These are phyloP conservation scores for Perilla frutescens DNA, from an alignment of 257 asterid species.

Conservation along the genomic window DNA sequence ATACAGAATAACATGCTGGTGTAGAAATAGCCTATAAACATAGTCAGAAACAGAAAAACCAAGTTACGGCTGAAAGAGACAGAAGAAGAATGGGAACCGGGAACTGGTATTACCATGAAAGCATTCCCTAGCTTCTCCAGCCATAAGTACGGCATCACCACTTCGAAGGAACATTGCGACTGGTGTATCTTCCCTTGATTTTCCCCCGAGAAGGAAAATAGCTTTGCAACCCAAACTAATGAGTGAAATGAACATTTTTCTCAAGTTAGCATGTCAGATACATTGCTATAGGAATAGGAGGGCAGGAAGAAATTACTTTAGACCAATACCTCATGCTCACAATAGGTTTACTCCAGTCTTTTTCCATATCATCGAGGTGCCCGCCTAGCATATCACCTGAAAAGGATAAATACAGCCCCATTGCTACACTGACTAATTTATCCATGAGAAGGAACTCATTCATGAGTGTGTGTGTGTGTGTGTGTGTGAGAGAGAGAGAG, in stretches of 20 bases:
- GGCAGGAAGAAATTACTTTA: neutral
- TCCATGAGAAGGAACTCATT: neutral
- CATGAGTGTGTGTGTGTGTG: neutral
- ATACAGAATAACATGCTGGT: neutral
- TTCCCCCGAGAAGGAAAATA: slow-evolving; percentile 93
- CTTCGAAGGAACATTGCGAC: slow-evolving; percentile 88
- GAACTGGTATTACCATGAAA: slow-evolving; percentile 69
- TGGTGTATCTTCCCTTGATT: slow-evolving; percentile 78
- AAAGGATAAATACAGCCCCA: slow-evolving; percentile 25
- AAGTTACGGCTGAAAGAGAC: neutral
- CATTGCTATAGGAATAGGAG: slow-evolving; percentile 3
- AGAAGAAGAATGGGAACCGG: neutral
- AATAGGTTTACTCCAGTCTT: slow-evolving; percentile 97
- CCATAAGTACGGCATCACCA: slow-evolving; percentile 93
- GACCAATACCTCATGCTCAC: slow-evolving; percentile 87
- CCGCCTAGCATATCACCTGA: slow-evolving; percentile 96
- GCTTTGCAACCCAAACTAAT: slow-evolving; percentile 95
- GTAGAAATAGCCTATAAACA: too few species aligned
- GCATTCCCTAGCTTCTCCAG: slow-evolving; percentile 94
- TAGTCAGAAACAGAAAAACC: too few species aligned
- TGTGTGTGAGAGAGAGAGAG: neutral
- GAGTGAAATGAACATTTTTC: slow-evolving; percentile 18
- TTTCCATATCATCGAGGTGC: slow-evolving; percentile 99
- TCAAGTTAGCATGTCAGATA: slow-evolving; percentile 12
- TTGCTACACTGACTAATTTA: neutral